Evolutionary conservation across 164 flowering plant genomes (phyloP), one percentile per base, ranked within the genome.

Genomic region (Chimonanthus salicifolius): DNA sequence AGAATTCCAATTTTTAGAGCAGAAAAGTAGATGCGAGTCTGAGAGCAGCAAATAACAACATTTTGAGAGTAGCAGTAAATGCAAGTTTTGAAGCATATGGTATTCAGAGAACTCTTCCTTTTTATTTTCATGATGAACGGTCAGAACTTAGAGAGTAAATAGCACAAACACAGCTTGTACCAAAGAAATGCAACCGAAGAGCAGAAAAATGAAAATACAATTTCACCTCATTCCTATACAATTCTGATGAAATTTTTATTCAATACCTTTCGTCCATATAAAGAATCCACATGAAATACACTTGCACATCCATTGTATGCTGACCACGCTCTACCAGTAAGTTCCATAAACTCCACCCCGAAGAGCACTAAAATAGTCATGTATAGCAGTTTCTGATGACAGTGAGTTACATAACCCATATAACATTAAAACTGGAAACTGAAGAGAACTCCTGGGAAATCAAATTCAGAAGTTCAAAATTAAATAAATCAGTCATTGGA

Each of bases 381-480:
- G 33, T 33, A 33, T 33, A 62, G 76, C 71, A 64, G 68, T 49
- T 76, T 58, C 74, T 43, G 70, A 68, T 73, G 74, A 71, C 46
- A 47, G 69, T 71, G 74, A 78, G 72, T 75, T 74, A 77, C 79
- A 68, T 71, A 48, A 67, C 74, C 66, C 47, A 16, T 33, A 33
- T 72, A 77, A 65, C 70, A 71, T 66, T 48, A 80, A 47, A 73
- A 77, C 58, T 48, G 64, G 49, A 82, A 62, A 71, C 68, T 69
- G 49, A 49, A 70, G 58, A 54, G 47, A n/a, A 2, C 44, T 47
- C 49, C 58, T 49, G 62, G 20, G 49, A 63, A 67, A 64, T 10
- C 54, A 68, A 58, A 51, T 54, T 47, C 77, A 16, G 71, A 49
- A 3, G 68, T 11, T 47, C 54, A 58, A 15, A 71, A 49, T 54